Conservation (phyloP, 2,329 filamentous ascomycete species). For the Hymenoscyphus albidus region DNA sequence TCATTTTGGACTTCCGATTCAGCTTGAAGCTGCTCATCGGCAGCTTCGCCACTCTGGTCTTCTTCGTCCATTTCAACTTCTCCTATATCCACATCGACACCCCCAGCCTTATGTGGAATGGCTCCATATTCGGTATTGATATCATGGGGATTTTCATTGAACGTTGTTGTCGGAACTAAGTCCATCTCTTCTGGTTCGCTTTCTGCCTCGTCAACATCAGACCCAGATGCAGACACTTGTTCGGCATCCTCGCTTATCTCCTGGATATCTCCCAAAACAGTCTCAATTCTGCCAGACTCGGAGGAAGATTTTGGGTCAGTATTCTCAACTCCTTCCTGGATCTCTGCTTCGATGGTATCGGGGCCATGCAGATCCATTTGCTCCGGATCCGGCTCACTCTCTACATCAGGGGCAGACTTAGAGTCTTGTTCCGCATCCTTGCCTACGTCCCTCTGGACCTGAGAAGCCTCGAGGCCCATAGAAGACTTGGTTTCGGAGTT, state of each 20-base stretch:
- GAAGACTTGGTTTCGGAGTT: too few species aligned
- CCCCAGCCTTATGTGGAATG: neutral
- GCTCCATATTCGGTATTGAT: neutral
- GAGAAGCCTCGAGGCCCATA: too few species aligned
- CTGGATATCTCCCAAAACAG: neutral
- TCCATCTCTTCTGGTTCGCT: neutral
- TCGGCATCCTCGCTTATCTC: neutral
- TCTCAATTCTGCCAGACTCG: neutral
- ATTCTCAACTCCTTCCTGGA: too few species aligned
- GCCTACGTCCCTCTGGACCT: too few species aligned
- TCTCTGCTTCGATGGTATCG: too few species aligned
- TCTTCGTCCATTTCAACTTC: conserved; percentile 3
- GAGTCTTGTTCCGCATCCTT: too few species aligned
- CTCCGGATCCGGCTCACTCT: too few species aligned
- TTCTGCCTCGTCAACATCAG: neutral
- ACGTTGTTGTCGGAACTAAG: neutral
- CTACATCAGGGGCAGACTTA: too few species aligned
- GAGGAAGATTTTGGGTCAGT: neutral
- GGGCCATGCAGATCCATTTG: too few species aligned
- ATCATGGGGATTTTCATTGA: neutral
- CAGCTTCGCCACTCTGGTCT: neutral
- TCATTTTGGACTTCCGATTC: neutral
- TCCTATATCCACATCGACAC: neutral
- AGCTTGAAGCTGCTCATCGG: neutral
- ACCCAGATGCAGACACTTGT: neutral